phyloP scores from a whole-genome alignment of 2,329 filamentous ascomycete species.

The Diaporthe humulicola region DNA sequence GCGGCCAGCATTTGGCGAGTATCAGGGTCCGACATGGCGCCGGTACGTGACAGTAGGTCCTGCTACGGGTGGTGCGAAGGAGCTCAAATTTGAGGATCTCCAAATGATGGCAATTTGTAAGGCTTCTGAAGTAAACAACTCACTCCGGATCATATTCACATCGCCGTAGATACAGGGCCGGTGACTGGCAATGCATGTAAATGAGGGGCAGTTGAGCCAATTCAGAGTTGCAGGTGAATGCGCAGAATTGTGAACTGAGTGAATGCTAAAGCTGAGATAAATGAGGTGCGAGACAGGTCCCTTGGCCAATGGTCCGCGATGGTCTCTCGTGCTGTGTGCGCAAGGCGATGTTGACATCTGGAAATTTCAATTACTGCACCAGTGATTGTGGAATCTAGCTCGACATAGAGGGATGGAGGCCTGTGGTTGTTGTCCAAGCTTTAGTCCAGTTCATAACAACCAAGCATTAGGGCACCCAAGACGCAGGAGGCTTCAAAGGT shows the following conservation, averaged over 20 bases:
- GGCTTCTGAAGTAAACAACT: no score
- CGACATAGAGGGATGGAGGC: not conserved
- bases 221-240: no score
- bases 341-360: not conserved
- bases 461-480: not conserved
- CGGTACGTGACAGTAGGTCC: not conserved
- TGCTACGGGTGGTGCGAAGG: not conserved
- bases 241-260: no score
- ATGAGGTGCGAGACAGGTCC: no score
- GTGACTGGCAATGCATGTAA: no score
- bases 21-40: not conserved
- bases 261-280: no score
- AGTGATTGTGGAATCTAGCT: not conserved
- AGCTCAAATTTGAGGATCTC: not conserved
- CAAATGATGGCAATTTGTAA: no score
- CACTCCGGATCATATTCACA: no score
- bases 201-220: no score
- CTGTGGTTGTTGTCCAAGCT: not conserved
- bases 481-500: not conserved
- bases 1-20: not conserved
- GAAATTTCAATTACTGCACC: no score
- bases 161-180: no score
- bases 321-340: not conserved
- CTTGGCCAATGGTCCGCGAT: no score
- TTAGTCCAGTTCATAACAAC: not conserved